Evolutionary conservation across 495 filamentous ascomycete species (phyloP).

Genomic region (Penicillium paxilli): DNA sequence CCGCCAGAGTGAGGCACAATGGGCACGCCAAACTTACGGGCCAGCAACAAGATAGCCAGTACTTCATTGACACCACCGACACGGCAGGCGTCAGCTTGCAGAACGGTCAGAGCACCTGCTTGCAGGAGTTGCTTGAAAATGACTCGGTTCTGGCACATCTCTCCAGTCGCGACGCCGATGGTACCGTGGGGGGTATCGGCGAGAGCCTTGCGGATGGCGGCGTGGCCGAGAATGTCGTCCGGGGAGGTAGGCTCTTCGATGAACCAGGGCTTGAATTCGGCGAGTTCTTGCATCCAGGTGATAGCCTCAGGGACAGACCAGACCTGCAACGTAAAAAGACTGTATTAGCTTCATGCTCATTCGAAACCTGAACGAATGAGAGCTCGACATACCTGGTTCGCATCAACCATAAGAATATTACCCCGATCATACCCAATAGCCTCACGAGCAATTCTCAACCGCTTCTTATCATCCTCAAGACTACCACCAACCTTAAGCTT

Average conservation of each 20-base stretch:
- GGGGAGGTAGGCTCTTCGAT: conserved; percentile 97
- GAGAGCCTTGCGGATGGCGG: conserved; percentile 77
- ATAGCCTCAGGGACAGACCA: conserved; percentile 94
- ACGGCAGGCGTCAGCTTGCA: conserved; percentile 90
- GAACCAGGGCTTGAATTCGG: conserved; percentile 90
- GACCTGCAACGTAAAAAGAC: conserved; percentile 50
- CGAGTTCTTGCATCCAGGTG: conserved; percentile 79
- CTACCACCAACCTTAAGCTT: conserved; percentile 86
- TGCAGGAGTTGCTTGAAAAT: conserved; percentile 91
- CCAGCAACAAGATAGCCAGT: conserved; percentile 85
- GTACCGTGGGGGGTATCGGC: conserved; percentile 57
- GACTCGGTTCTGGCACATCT: conserved; percentile 96
- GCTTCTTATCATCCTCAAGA: conserved; percentile 66
- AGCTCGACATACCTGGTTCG: conserved; percentile 66
- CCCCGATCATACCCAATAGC: conserved; percentile 85
- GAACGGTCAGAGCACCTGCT: conserved; percentile 77
- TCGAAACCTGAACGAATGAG: neutral
- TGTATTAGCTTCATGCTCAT: neutral
- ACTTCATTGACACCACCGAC: conserved; percentile 93
- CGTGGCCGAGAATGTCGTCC: conserved; percentile 89
- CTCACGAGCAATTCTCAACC: conserved; percentile 73
- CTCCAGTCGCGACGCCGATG: conserved; percentile 87
- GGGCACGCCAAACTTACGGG: conserved; percentile 78
- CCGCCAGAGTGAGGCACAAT: conserved; percentile 89
- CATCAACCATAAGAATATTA: conserved; percentile 92